phyloP scores from a whole-genome alignment of 2,329 filamentous ascomycete genomes.

The Corynespora cassiicola region DNA sequence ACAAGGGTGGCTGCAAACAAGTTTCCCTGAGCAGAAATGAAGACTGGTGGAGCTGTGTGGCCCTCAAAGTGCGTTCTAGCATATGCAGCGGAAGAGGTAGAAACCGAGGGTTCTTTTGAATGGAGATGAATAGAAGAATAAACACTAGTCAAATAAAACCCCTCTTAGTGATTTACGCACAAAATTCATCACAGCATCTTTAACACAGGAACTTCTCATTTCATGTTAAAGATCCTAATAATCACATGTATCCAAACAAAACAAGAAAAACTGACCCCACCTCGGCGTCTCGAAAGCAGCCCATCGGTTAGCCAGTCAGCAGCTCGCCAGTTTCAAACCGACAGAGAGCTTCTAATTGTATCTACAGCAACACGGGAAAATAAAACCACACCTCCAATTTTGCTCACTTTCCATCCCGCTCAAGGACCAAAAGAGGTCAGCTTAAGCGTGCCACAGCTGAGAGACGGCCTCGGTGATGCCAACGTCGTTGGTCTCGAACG shows the following conservation, averaged over 20 bases:
- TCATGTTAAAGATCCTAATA: constrained; percentile 9
- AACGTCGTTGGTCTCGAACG: constrained; percentile 99
- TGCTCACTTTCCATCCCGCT: constrained; percentile 2
- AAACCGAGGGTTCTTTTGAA: no score
- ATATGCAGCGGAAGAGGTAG: no score
- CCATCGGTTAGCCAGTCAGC: neutral
- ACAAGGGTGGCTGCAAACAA: no score
- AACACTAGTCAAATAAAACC: no score
- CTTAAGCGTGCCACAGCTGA: constrained; percentile 84
- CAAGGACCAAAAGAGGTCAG: neutral
- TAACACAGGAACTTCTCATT: constrained; percentile 1
- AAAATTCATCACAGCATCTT: no score
- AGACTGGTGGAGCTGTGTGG: no score
- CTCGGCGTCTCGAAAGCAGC: no score
- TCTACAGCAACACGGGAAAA: constrained; percentile 8
- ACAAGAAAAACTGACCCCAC: no score
- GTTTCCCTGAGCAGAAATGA: no score
- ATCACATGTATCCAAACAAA: constrained; percentile 15
- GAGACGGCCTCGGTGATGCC: constrained; percentile 89
- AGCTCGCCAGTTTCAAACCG: neutral
- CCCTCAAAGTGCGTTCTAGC: no score
- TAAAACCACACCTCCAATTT: constrained; percentile 3
- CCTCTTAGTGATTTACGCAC: no score
- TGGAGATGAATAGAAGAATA: no score
- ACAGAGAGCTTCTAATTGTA: neutral